Conservation (phyloP, 2,329 filamentous ascomycete species). For the Dothistroma pini region DNA sequence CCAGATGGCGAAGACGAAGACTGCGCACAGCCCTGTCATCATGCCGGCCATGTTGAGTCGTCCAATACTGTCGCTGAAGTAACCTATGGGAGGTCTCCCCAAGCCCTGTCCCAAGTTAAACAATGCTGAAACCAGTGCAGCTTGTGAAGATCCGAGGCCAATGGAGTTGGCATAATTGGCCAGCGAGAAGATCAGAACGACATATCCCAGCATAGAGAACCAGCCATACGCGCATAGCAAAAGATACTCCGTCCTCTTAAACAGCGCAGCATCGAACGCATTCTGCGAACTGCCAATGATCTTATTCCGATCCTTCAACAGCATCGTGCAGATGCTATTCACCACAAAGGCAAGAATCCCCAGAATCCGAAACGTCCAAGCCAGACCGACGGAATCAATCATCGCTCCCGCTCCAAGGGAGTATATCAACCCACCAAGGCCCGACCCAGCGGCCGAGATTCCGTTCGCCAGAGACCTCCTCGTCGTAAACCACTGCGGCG, state of each 20-base stretch:
- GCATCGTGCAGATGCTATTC: conserved; percentile 59
- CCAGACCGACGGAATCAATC: conserved; percentile 60
- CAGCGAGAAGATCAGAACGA: conserved; percentile 72
- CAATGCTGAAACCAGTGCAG: conserved; percentile 67
- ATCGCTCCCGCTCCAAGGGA: conserved; percentile 65
- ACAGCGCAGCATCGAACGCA: conserved; percentile 62
- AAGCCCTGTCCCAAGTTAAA: conserved; percentile 65
- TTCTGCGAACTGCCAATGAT: conserved; percentile 63
- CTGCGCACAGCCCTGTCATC: conserved; percentile 60
- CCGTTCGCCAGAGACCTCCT: conserved; percentile 67
- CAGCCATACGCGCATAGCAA: conserved; percentile 65
- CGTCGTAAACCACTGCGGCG: conserved; percentile 71
- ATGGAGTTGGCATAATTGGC: conserved; percentile 68
- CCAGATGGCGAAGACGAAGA: conserved; percentile 70
- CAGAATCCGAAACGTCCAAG: conserved; percentile 64
- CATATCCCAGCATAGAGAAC: conserved; percentile 69
- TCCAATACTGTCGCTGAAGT: conserved; percentile 66
- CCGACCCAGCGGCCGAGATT: conserved; percentile 64
- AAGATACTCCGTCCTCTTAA: conserved; percentile 60
- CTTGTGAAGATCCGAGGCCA: conserved; percentile 64
- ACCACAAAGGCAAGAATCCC: conserved; percentile 62
- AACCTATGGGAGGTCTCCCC: conserved; percentile 68
- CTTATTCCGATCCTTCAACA: conserved; percentile 70
- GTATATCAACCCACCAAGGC: conserved; percentile 70
- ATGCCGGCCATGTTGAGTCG: conserved; percentile 65